Evolutionary conservation across 1,284 basidiomycete genomes (phyloP).

Genomic region (Ustanciosporium gigantosporum): DNA sequence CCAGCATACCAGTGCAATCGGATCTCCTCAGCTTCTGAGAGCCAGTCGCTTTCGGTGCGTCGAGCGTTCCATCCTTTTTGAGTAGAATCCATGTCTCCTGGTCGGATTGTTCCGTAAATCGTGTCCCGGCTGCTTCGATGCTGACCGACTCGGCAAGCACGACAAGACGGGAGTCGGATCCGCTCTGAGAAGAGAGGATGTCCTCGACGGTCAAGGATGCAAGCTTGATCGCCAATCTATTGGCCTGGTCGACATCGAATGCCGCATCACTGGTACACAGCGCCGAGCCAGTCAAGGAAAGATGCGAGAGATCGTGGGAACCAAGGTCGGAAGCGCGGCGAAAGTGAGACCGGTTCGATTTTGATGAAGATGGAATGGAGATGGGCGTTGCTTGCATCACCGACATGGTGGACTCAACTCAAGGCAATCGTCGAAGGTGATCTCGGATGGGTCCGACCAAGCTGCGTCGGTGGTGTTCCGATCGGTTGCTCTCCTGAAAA

Average conservation of each 20-base stretch:
- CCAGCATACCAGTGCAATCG: slow-evolving; percentile 20
- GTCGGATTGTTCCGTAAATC: slow-evolving; percentile 9
- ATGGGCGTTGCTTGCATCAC: slow-evolving; percentile 19
- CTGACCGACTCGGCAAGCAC: slow-evolving; percentile 7
- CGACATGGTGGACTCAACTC: slow-evolving; percentile 9
- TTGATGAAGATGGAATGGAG: slow-evolving; percentile 15
- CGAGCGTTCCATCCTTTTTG: neutral
- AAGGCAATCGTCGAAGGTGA: too few relatives aligned
- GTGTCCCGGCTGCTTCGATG: slow-evolving; percentile 30
- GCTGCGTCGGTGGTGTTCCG: too few relatives aligned
- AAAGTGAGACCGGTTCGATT: slow-evolving; percentile 11
- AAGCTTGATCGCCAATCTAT: slow-evolving; percentile 8
- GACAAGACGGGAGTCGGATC: slow-evolving; percentile 9
- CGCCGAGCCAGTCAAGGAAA: neutral
- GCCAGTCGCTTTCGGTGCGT: neutral
- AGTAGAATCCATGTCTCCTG: slow-evolving; percentile 27
- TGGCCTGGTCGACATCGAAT: neutral
- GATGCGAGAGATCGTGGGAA: slow-evolving; percentile 1
- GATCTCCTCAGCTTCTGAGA: slow-evolving; percentile 11
- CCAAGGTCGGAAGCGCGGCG: slow-evolving; percentile 15
- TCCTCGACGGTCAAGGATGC: slow-evolving; percentile 14
- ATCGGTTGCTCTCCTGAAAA: too few relatives aligned
- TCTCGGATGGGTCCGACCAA: too few relatives aligned
- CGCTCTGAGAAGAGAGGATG: slow-evolving; percentile 10
- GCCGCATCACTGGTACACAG: too few relatives aligned